phyloP scores from a whole-genome alignment of 2,329 filamentous ascomycete species.

The Fusarium albosuccineum region DNA sequence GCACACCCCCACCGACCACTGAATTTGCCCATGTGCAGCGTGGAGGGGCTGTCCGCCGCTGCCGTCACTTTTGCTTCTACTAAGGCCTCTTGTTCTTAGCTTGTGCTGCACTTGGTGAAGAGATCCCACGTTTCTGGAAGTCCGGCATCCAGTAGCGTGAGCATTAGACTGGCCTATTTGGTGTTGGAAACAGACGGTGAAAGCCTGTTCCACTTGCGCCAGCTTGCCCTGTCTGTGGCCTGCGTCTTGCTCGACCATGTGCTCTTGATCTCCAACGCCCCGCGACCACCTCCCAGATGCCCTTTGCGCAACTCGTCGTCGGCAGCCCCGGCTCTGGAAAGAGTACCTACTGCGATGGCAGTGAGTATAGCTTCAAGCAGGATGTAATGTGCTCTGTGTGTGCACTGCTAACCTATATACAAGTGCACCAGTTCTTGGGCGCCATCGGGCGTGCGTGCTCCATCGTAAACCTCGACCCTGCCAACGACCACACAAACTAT shows the following conservation, averaged over 20 bases:
- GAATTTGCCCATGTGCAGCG: slow-evolving; percentile 36
- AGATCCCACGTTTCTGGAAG: slow-evolving; percentile 16
- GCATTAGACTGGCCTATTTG: neutral
- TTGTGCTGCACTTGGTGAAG: slow-evolving; percentile 19
- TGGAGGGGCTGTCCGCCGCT: slow-evolving; percentile 42
- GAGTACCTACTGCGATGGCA: slow-evolving; percentile 98
- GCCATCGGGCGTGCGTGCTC: slow-evolving; percentile 96
- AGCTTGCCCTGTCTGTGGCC: neutral
- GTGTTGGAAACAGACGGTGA: slow-evolving; percentile 23
- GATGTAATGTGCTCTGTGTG: neutral
- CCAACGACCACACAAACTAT: slow-evolving; percentile 93
- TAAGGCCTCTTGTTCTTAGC: slow-evolving; percentile 12
- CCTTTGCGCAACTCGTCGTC: slow-evolving; percentile 82
- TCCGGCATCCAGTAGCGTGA: slow-evolving; percentile 2
- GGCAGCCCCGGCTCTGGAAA: slow-evolving; percentile 97
- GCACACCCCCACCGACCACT: slow-evolving; percentile 37
- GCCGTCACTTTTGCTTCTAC: slow-evolving; percentile 19
- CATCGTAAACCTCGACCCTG: slow-evolving; percentile 95
- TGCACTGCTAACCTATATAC: neutral
- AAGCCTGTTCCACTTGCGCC: slow-evolving; percentile 20
- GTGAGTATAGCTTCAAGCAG: slow-evolving; percentile 58
- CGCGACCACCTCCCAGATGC: slow-evolving; percentile 58
- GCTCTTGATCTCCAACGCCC: slow-evolving; percentile 37
- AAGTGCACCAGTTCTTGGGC: slow-evolving; percentile 96
- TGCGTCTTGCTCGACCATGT: slow-evolving; percentile 38